Base-by-base conservation (phyloP, 805 yeast species). In the Nakazawaea sp. region DNA sequence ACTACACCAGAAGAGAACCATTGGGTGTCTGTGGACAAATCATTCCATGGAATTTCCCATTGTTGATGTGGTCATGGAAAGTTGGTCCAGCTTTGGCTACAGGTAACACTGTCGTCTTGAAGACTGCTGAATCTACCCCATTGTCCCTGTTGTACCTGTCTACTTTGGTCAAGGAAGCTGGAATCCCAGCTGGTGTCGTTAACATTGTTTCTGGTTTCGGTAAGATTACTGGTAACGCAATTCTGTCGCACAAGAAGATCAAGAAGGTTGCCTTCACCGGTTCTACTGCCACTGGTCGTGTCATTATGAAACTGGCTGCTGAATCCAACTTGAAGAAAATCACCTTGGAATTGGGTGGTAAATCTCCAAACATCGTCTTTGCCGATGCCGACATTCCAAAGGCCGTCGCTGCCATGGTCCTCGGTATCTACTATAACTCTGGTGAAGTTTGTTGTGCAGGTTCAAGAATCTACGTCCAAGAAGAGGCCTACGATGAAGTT, bases 21-120 rank as follows among this genome's bases (percentile, higher is more conserved):
- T 67, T 85, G 52, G 97, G 96, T 58, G 96, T 89, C 32, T 86
- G 95, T 59, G 97, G 95, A 42, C 95, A 86, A 62, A 84, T 89
- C 55, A 88, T 89, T 48, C 96, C 97, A 50, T 89, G 97, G 97
- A 89, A 89, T 68, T 89, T 87, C 77, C 97, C 97, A 45, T 64
- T 89, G 50, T 72, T 86, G 58, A 88, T 89, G 92, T 82, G 87
- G 68, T 69, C 94, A 20, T 89, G 97, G 97, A 89, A 89, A 63
- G 67, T 89, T 44, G 96, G 89, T 42, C 96, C 97, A 32, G 95
- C 94, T 40, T 61, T 88, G 47, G 94, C 94, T 40, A 75, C 95
- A 38, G 96, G 96, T 64, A 86, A 87, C 72, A 75, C 88, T 38
- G 72, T 84, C 48, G 92, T 89, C 32, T 66, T 89, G 63, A 89